Evolutionary conservation across 2,329 filamentous ascomycete genomes (phyloP).

Genomic region (Clonostachys chloroleuca): DNA sequence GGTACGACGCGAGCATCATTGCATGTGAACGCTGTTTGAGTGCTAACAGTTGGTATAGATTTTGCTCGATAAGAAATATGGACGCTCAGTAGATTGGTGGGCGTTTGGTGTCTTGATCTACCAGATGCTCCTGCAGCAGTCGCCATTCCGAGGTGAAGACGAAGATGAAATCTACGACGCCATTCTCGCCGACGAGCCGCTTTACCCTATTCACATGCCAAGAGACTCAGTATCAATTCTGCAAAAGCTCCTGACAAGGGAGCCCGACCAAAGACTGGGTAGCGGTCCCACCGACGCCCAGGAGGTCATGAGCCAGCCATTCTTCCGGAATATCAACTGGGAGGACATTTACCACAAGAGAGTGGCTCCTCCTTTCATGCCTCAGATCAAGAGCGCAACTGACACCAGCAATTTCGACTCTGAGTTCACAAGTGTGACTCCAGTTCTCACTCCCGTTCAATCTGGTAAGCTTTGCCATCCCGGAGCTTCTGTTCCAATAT

Average conservation of each 20-base stretch:
- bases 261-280: constrained; percentile 88
- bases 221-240: constrained; percentile 95
- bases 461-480: constrained; percentile 64
- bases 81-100: constrained; percentile 98
- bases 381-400: constrained; percentile 83
- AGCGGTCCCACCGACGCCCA: constrained; percentile 95
- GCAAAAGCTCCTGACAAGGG: constrained; percentile 92
- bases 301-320: constrained; percentile 98
- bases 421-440: constrained; percentile 97
- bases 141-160: constrained; percentile 96
- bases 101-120: constrained; percentile 98
- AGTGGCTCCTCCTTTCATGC: constrained; percentile 82
- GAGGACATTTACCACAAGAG: constrained; percentile 98
- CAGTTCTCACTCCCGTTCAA: constrained; percentile 93
- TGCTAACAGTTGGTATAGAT: constrained; percentile 52
- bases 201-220: constrained; percentile 99
- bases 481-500: neutral
- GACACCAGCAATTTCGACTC: constrained; percentile 99
- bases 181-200: constrained; percentile 92
- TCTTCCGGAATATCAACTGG: constrained; percentile 98
- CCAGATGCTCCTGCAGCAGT: constrained; percentile 98
- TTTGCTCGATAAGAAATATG: constrained; percentile 96
- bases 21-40: constrained; percentile 13
- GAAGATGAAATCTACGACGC: constrained; percentile 99
- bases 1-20: constrained; percentile 41